These are phyloP conservation scores for Pyrenopolyporus hunteri DNA, from an alignment of 495 filamentous ascomycete genomes.

Conservation along the genomic window DNA sequence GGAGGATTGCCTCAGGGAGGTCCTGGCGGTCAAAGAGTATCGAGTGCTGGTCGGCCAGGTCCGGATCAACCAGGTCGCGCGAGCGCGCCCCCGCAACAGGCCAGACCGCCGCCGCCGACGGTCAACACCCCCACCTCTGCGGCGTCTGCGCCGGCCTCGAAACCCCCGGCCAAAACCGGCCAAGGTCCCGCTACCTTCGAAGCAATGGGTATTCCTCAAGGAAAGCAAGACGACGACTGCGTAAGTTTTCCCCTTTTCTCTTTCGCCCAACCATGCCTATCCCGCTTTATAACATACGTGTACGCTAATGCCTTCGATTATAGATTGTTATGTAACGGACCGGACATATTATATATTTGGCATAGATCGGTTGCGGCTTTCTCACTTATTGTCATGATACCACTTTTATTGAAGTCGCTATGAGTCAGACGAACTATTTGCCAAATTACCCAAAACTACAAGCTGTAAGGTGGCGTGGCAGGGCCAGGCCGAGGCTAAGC, in stretches of 20 bases:
- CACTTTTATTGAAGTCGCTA: constrained; percentile 25
- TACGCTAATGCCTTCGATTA: constrained; percentile 6
- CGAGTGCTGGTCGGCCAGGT: constrained; percentile 22
- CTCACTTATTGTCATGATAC: constrained; percentile 36
- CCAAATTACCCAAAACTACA: not conserved
- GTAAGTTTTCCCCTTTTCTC: constrained; percentile 61
- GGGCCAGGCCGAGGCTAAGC: not conserved
- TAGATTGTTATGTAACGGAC: constrained; percentile 35
- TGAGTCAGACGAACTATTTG: constrained; percentile 10
- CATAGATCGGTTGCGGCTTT: constrained; percentile 26
- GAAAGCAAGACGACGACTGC: constrained; percentile 83
- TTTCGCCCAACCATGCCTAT: not conserved
- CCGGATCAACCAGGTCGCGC: constrained; percentile 35
- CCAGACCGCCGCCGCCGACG: constrained; percentile 40
- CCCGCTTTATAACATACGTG: not conserved
- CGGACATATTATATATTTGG: constrained; percentile 2
- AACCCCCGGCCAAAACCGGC: constrained; percentile 54
- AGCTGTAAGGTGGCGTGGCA: not conserved
- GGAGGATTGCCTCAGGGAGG: constrained; percentile 39
- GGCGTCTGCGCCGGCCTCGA: constrained; percentile 45
- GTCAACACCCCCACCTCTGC: constrained; percentile 30
- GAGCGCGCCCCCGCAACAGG: constrained; percentile 44
- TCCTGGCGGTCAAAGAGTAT: constrained; percentile 17
- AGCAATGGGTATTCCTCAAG: constrained; percentile 91
- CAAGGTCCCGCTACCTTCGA: constrained; percentile 97